A percentile compares a stretch with the other conserved stretches of the same genome.
These are phyloP conservation scores for Halteria grandinella DNA, from an alignment of 73 alveolate species.

Conservation along the genomic window DNA sequence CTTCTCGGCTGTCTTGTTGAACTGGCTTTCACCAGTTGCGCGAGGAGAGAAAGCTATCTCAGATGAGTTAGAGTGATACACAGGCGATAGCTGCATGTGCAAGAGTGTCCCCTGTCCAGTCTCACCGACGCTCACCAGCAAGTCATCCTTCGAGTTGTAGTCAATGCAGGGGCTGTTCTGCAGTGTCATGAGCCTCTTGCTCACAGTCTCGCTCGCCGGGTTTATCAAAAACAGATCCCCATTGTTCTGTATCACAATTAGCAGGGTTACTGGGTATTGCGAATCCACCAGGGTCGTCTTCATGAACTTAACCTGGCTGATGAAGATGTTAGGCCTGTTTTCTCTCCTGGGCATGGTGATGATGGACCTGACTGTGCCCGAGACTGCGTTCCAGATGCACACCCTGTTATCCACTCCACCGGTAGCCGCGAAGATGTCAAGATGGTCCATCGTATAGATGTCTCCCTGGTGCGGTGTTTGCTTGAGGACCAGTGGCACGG, in stretches of 20 bases:
- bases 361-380: constrained; percentile 39
- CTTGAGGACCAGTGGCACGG: constrained; percentile 26
- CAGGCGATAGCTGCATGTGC: background rate
- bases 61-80: background rate
- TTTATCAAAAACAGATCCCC: constrained; percentile 56
- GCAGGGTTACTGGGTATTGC: background rate
- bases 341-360: constrained; percentile 34
- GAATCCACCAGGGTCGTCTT: no score
- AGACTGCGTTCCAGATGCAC: constrained; percentile 46
- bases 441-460: constrained; percentile 35
- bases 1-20: background rate
- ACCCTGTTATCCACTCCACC: constrained; percentile 60
- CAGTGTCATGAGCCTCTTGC: background rate
- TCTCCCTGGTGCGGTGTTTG: constrained; percentile 37
- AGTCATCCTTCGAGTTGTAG: background rate
- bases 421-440: constrained; percentile 57
- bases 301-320: constrained; percentile 27
- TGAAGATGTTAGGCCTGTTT: constrained; percentile 28
- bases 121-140: constrained; percentile 52
- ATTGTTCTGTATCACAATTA: constrained; percentile 39
- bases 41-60: background rate
- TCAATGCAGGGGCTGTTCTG: constrained; percentile 45
- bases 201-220: constrained; percentile 40
- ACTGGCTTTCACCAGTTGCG: background rate
- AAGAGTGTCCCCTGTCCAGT: constrained; percentile 28